phyloP scores from a whole-genome alignment of 2,329 filamentous ascomycete species.

The Colletotrichum sp. region DNA sequence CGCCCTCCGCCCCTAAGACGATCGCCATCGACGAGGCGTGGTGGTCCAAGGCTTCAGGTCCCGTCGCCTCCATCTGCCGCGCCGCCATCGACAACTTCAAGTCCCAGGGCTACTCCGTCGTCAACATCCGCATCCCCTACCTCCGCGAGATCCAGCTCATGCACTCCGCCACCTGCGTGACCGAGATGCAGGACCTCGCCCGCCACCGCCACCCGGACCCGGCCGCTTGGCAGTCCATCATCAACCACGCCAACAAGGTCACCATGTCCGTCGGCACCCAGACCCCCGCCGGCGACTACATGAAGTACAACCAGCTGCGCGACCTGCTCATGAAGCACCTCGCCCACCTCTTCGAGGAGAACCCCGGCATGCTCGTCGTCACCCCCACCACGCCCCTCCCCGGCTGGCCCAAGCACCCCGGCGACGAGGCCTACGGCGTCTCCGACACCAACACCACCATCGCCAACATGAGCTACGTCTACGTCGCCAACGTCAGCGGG shows the following conservation, averaged over 20 bases:
- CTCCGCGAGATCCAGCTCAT: slow-evolving; percentile 76
- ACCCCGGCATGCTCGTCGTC: slow-evolving; percentile 80
- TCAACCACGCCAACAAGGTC: slow-evolving; percentile 73
- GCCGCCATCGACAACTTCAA: slow-evolving; percentile 64
- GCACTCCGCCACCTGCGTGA: slow-evolving; percentile 78
- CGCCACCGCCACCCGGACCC: slow-evolving; percentile 48
- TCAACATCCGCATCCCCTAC: slow-evolving; percentile 70
- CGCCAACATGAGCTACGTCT: slow-evolving; percentile 85
- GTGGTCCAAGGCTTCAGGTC: slow-evolving; percentile 57
- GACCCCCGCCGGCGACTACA: slow-evolving; percentile 71
- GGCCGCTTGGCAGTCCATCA: slow-evolving; percentile 54
- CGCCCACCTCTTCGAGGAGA: slow-evolving; percentile 68
- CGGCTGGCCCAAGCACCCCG: slow-evolving; percentile 71
- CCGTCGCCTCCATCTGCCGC: slow-evolving; percentile 68
- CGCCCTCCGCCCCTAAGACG: slow-evolving; percentile 55
- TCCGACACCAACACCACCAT: slow-evolving; percentile 76
- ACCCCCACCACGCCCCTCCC: slow-evolving; percentile 78
- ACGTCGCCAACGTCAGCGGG: slow-evolving; percentile 83
- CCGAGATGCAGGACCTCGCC: slow-evolving; percentile 62
- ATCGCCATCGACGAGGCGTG: slow-evolving; percentile 72
- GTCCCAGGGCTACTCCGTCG: slow-evolving; percentile 51
- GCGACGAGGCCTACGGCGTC: slow-evolving; percentile 72
- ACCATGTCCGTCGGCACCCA: slow-evolving; percentile 69
- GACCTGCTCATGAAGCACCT: slow-evolving; percentile 81
- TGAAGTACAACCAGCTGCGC: slow-evolving; percentile 76